phyloP scores from a whole-genome alignment of 1,284 basidiomycete species.

The Ceratobasidium papillatum region DNA sequence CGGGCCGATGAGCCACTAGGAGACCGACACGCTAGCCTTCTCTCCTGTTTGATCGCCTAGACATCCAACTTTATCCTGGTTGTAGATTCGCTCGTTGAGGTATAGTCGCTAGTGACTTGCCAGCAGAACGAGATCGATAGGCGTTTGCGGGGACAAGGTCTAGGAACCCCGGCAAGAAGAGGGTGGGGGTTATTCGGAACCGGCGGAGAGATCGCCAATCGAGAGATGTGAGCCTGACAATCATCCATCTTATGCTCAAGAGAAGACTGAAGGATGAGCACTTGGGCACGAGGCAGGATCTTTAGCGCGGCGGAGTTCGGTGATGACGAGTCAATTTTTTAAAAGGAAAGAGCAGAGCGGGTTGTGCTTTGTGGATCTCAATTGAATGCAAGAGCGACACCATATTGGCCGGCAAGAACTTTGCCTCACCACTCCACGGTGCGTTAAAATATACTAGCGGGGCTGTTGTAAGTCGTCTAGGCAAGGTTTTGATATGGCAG shows the following conservation, averaged over 20 bases:
- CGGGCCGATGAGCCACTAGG: conserved; percentile 12
- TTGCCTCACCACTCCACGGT: neutral
- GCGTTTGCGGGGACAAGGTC: neutral
- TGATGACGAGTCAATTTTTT: too few relatives aligned
- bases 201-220: conserved; percentile 8
- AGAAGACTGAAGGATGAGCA: too few relatives aligned
- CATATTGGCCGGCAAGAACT: neutral
- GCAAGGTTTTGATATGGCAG: too few relatives aligned
- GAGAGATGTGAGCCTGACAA: neutral
- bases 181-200: neutral
- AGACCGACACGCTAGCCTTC: conserved; percentile 2
- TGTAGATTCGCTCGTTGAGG: neutral
- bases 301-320: neutral
- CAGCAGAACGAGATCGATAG: conserved; percentile 1
- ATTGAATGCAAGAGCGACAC: neutral
- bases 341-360: too few relatives aligned
- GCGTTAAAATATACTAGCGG: neutral
- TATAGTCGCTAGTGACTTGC: neutral
- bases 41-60: neutral
- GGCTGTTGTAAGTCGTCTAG: too few relatives aligned
- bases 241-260: neutral
- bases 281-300: neutral
- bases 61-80: neutral
- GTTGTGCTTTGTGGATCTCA: too few relatives aligned
- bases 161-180: neutral